Percentiles rank a stretch among this genome's conserved stretches.
Conservation (phyloP, 192 early-diverging fungal genomes). For the Thamnidium elegans region DNA sequence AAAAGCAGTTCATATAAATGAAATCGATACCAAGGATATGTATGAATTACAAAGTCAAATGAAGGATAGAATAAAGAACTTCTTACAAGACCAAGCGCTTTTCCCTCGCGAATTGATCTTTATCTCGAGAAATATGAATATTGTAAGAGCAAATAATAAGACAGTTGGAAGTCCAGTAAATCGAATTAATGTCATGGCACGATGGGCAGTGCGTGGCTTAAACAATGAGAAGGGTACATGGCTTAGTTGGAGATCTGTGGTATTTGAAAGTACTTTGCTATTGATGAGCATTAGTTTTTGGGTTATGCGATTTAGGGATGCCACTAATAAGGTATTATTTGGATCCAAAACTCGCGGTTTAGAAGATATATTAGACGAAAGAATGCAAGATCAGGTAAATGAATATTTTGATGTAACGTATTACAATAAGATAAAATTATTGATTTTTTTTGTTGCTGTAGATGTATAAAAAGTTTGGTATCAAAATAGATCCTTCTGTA, state of each 20-base stretch:
- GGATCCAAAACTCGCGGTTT: conserved; percentile 48
- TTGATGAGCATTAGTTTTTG: conserved; percentile 61
- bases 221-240: conserved; percentile 13
- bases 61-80: conserved; percentile 69
- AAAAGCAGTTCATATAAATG: conserved; percentile 40
- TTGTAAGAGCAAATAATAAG: conserved; percentile 83
- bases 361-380: conserved; percentile 75
- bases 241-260: conserved; percentile 22
- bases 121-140: conserved; percentile 85
- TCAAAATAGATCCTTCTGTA: conserved; percentile 68
- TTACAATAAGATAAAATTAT: background rate
- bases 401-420: background rate
- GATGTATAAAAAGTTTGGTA: conserved; percentile 74
- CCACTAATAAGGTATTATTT: conserved; percentile 35
- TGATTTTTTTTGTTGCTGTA: conserved; percentile 12
- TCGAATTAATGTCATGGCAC: conserved; percentile 80
- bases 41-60: conserved; percentile 73
- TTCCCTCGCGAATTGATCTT: conserved; percentile 91
- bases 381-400: conserved; percentile 52
- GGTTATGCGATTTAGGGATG: conserved; percentile 41
- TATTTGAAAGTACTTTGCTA: conserved; percentile 58
- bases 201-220: conserved; percentile 68
- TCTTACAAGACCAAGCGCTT: conserved; percentile 63
- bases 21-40: conserved; percentile 49
- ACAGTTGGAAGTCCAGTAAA: conserved; percentile 83